Evolutionary conservation across 306 rosid species (phyloP), one percentile per base, ranked within the genome.

Genomic region (Vigna mungo): DNA sequence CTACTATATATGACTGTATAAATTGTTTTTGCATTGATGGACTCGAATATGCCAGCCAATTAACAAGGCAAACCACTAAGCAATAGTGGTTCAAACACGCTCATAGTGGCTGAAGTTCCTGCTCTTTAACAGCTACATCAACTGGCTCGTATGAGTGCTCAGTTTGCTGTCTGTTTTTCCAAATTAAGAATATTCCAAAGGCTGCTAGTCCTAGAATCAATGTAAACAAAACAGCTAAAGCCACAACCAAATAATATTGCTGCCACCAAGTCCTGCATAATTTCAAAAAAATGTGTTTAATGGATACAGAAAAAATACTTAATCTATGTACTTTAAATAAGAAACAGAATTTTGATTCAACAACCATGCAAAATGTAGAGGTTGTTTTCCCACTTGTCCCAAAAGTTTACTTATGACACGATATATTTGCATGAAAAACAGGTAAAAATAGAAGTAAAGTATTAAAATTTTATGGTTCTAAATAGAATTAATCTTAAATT

Each of bases 71-170:
- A 51, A 76, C 80, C 21, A 74, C 48, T 75, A 61, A 71, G 71
- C 75, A 68, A 75, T 47, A 76, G 34, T 63, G 9, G 73, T 84
- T 49, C 58, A 77, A 37, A 12, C 12, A 17, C 32, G 77, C 86
- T 92, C 83, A 90, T 39, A 95, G 70, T 10, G 98, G 92, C 82
- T 90, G 99, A 69, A 96, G 99, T 81, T 96, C 99, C 77, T 93
- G 97, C 89, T 96, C 99, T 1, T 89, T 87, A 69, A 41, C 85
- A 48, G 79, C 87, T 32, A 36, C 88, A 76, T 86, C 53, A 63
- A 95, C 94, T 6, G 96, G 96, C 89, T 88, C 88, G 82, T 96
- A 96, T 8, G 86, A 64, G 81, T 80, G 87, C 82, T 75, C 63
- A 1, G 75, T 23, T 75, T 80, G 84, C 62, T 86, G 92, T 61